Base-by-base conservation (phyloP, 2,329 filamentous ascomycete genomes). In the Ophiostoma ulmi region DNA sequence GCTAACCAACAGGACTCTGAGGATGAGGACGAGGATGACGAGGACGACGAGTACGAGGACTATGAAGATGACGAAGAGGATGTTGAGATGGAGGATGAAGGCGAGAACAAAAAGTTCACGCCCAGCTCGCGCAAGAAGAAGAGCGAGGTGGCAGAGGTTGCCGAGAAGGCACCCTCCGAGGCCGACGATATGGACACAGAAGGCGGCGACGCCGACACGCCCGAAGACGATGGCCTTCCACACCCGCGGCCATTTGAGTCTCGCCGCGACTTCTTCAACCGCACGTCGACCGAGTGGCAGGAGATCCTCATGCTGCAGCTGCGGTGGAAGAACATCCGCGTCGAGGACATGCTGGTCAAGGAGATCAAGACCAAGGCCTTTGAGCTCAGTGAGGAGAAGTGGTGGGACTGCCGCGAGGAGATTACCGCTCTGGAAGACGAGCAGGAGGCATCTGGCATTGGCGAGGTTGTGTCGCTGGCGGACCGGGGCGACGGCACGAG, bases 381-480 rank as follows among this genome's bases (percentile, higher is more conserved):
- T 78, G 90, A 93, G 77, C 85, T 93, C 74, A 94, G 94, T 58
- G 95, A 99, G 80, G 91, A 94, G 81, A 97, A 97, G 79, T 99
- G 95, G 95, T 99, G 95, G 95, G 95, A 97, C 83, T 93, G 91
- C 78, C 87, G 95, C 76, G 95, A 99, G 82, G 94, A 98, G 81
- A 91, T 99, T 74, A 91, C 90, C 70, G 91, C 88, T 7, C 80
- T 98, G 77, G 95, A 99, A 80, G 94, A 97, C 80, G 94, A 97
- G 82, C 93, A 98, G 82, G 94, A 97, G 80, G 94, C 91, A 67
- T 92, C 93, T 44, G 94, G 95, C 11, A 97, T 98, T 79, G 92
- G 93, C 20, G 95, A 98, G 82, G 92, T 98, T 63, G 92, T 98
- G 70, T 95, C 90, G 77, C 83, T 98, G 77, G 89, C 90, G 68